phyloP scores from a whole-genome alignment of 2,329 filamentous ascomycete genomes.

The Sporothrix phasma region DNA sequence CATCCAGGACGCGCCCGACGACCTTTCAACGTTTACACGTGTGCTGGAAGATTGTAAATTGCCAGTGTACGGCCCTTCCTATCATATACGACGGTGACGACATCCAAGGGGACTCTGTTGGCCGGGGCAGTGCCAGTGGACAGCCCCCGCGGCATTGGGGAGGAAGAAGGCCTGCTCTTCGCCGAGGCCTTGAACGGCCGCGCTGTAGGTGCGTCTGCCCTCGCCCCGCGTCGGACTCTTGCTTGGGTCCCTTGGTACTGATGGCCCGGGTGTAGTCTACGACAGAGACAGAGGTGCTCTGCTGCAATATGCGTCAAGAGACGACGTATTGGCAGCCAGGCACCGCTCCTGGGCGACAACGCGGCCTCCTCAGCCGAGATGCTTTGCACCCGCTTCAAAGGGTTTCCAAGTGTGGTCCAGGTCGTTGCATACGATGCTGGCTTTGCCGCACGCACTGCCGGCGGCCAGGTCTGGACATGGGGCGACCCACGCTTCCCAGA shows the following conservation, averaged over 20 bases:
- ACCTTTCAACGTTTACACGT: slow-evolving; percentile 36
- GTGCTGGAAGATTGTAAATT: slow-evolving; percentile 32
- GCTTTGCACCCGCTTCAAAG: slow-evolving; percentile 21
- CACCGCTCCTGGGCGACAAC: slow-evolving; percentile 15
- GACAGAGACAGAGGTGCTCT: background rate
- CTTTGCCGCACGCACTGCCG: slow-evolving; percentile 36
- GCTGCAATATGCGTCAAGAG: background rate
- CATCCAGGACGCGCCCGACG: slow-evolving; percentile 30
- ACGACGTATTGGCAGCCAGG: background rate
- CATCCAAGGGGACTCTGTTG: background rate
- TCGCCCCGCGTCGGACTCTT: background rate
- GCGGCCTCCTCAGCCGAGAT: slow-evolving; percentile 25
- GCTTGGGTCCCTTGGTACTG: background rate
- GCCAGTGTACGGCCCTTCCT: slow-evolving; percentile 28
- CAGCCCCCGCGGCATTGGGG: background rate
- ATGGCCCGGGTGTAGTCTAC: background rate
- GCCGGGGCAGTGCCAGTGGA: background rate
- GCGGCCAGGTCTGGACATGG: slow-evolving; percentile 39
- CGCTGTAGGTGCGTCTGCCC: slow-evolving; percentile 23
- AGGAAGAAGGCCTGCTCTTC: slow-evolving; percentile 6
- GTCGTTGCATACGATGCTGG: slow-evolving; percentile 40
- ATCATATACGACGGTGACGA: slow-evolving; percentile 33
- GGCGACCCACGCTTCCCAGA: slow-evolving; percentile 50
- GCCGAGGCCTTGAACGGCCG: slow-evolving; percentile 24
- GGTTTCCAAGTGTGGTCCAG: slow-evolving; percentile 27